These are phyloP conservation scores for Claviceps sorghi DNA, from an alignment of 2,329 filamentous ascomycete species.

Conservation along the genomic window DNA sequence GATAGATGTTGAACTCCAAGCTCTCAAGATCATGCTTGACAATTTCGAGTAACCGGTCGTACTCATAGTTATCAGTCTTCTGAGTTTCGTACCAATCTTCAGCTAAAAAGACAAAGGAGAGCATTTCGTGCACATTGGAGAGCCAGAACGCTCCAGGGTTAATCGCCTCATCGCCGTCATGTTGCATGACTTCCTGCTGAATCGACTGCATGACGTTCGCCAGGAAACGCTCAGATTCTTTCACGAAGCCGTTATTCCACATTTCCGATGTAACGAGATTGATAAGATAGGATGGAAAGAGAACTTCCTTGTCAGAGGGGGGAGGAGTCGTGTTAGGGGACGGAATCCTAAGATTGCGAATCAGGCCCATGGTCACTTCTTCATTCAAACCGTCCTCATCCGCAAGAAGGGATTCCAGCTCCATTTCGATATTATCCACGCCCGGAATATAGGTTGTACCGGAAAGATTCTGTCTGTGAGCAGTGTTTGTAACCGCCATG, in stretches of 20 bases:
- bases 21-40: slow-evolving; percentile 98
- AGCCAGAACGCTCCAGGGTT: slow-evolving; percentile 98
- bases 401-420: slow-evolving; percentile 82
- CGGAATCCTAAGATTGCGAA: slow-evolving; percentile 92
- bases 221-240: slow-evolving; percentile 96
- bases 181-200: slow-evolving; percentile 98
- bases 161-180: slow-evolving; percentile 92
- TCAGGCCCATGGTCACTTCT: slow-evolving; percentile 90
- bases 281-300: slow-evolving; percentile 97
- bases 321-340: slow-evolving; percentile 73
- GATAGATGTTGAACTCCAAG: slow-evolving; percentile 99
- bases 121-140: slow-evolving; percentile 98
- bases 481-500: slow-evolving; percentile 66
- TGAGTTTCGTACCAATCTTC: slow-evolving; percentile 99
- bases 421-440: slow-evolving; percentile 82
- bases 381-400: slow-evolving; percentile 95
- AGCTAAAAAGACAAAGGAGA: slow-evolving; percentile 96
- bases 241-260: slow-evolving; percentile 99
- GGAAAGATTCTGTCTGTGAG: slow-evolving; percentile 55
- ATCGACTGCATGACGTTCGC: slow-evolving; percentile 99
- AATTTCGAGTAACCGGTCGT: slow-evolving; percentile 91
- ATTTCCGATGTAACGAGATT: slow-evolving; percentile 98
- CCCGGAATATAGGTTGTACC: slow-evolving; percentile 66
- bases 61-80: slow-evolving; percentile 98
- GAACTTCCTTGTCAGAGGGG: slow-evolving; percentile 93